These are phyloP conservation scores for Russula sp. DNA, from an alignment of 768 basidiomycete species.

Conservation along the genomic window DNA sequence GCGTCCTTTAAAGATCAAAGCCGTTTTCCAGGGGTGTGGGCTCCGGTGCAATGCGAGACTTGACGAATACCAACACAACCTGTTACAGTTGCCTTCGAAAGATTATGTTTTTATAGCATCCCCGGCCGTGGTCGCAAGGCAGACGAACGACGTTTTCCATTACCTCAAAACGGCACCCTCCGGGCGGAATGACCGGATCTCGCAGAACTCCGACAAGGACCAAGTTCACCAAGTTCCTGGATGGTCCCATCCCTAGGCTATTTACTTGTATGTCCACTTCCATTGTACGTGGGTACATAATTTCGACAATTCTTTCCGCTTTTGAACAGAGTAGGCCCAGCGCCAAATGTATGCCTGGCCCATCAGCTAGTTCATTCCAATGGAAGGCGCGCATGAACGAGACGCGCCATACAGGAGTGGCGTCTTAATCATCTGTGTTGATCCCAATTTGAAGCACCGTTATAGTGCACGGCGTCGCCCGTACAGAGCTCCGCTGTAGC, in stretches of 20 bases:
- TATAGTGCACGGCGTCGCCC: neutral
- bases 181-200: neutral
- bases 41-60: neutral
- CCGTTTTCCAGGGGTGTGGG: neutral
- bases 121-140: neutral
- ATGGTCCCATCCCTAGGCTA: too few species aligned
- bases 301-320: neutral
- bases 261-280: neutral
- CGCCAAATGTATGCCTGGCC: neutral
- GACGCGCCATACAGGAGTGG: neutral
- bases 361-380: neutral
- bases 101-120: neutral
- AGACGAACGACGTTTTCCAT: neutral
- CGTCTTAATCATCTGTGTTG: neutral
- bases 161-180: neutral
- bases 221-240: neutral
- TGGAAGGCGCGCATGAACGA: neutral
- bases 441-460: neutral
- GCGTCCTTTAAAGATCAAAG: neutral
- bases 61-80: neutral
- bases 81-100: neutral
- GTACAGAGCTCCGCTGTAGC: neutral
- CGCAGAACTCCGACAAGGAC: neutral
- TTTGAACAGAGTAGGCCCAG: neutral
- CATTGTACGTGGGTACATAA: neutral